Evolutionary conservation across 169 alveolate species (phyloP).

Genomic region (Nephromyces sp.): DNA sequence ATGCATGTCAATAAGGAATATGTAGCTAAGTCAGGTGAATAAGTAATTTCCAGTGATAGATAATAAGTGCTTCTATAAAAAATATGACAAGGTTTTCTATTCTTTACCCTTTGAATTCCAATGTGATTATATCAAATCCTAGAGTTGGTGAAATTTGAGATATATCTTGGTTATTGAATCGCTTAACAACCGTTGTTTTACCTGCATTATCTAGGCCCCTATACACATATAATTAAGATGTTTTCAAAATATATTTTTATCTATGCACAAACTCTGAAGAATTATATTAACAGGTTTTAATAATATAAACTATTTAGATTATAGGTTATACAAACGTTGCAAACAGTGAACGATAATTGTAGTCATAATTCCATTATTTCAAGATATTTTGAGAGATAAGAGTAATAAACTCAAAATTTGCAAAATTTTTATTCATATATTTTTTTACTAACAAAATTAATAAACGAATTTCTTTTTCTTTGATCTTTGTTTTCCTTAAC

Average conservation of each 20-base stretch:
- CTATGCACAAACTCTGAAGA: not conserved
- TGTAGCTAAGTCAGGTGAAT: no score
- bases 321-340: not conserved
- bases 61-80: no score
- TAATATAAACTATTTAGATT: not conserved
- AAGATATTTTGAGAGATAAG: not conserved
- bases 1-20: no score
- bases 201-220: slow-evolving; percentile 87
- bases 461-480: slow-evolving; percentile 78
- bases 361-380: not conserved
- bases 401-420: not conserved
- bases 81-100: no score
- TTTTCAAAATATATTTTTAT: not conserved
- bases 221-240: not conserved
- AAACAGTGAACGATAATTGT: not conserved
- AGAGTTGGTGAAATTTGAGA: slow-evolving; percentile 80
- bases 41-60: no score
- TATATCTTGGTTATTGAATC: slow-evolving; percentile 80
- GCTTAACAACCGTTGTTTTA: slow-evolving; percentile 82
- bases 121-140: slow-evolving; percentile 75
- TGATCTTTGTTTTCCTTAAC: slow-evolving; percentile 70
- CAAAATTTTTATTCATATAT: no score
- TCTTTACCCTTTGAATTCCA: slow-evolving; percentile 26
- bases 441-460: slow-evolving; percentile 65
- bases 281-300: not conserved